phyloP scores from a whole-genome alignment of 2,329 filamentous ascomycete genomes.

The Daldinia sp. region DNA sequence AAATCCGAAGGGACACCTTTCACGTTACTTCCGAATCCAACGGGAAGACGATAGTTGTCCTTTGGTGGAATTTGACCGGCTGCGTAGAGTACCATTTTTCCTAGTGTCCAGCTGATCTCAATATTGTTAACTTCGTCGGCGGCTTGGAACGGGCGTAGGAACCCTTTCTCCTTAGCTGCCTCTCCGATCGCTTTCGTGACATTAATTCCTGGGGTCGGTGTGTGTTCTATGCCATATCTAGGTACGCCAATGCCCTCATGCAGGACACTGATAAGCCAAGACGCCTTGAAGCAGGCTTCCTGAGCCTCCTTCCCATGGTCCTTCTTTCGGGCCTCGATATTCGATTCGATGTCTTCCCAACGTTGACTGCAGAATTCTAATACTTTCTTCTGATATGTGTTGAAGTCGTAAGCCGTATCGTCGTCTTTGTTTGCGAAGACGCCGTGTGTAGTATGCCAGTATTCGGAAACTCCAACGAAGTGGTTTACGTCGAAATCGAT shows the following conservation, averaged over 20 bases:
- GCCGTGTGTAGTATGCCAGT: constrained; percentile 98
- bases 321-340: constrained; percentile 75
- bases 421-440: constrained; percentile 85
- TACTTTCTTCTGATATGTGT: constrained; percentile 88
- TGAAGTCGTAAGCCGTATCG: constrained; percentile 83
- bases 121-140: constrained; percentile 91
- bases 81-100: constrained; percentile 96
- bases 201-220: constrained; percentile 68
- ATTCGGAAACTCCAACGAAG: constrained; percentile 97
- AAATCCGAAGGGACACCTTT: constrained; percentile 79
- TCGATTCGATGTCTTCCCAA: constrained; percentile 80
- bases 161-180: constrained; percentile 78
- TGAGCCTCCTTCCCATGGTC: constrained; percentile 83
- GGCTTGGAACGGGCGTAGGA: constrained; percentile 87
- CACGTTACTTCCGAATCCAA: constrained; percentile 93
- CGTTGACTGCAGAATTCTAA: constrained; percentile 85
- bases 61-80: constrained; percentile 84
- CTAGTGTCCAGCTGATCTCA: constrained; percentile 97
- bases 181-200: constrained; percentile 77
- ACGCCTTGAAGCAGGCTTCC: constrained; percentile 96
- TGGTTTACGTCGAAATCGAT: constrained; percentile 98
- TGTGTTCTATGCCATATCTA: constrained; percentile 80
- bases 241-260: constrained; percentile 97
- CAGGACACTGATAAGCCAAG: constrained; percentile 96
- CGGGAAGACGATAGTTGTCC: constrained; percentile 71